Evolutionary conservation across 2,329 filamentous ascomycete genomes (phyloP), one percentile per base, ranked within the genome.

Genomic region (Diaporthe longicolla): DNA sequence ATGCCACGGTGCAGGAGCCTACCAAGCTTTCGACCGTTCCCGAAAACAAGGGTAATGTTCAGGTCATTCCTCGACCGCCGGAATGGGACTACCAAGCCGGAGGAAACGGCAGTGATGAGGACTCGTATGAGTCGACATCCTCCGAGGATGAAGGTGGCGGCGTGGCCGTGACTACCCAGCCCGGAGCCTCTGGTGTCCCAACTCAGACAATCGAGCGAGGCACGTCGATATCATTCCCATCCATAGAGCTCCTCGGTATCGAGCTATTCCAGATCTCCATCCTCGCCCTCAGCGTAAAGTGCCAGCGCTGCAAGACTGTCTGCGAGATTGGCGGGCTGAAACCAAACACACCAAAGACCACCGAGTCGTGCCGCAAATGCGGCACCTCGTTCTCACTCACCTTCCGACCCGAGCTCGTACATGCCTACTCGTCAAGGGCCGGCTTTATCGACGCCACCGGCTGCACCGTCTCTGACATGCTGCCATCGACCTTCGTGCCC

Each of bases 361-460:
- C 83, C 1, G 80, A 85, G 48, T 88, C 84, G 78, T 93, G 91
- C 82, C 89, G 85, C 73, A 92, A 92, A 77, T 93, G 91, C 78
- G 88, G 87, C 3, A 86, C 85, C 2, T 80, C 83, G 0, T 84
- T 92, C 43, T 83, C 84, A 1, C 85, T 88, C 59, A 86, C 80
- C 70, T 95, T 92, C 81, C 88, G 92, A 48, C 88, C 88, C 77
- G 92, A 94, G 79, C 83, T 95, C 73, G 89, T 97, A 76, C 94
- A 97, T 82, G 86, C 89, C 70, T 89, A 92, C 83, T 94, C 93
- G 5, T 87, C 89, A n/a, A 87, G 93, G 73, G 94, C 93, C 17
- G 94, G 94, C 6, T 95, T 95, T 81, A 83, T 97, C 73, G 94
- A 97, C 81, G 83, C 94, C 13, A 89, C 92, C 35, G 93, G 93